Evolutionary conservation across 2,329 filamentous ascomycete species (phyloP).

Genomic region (Sporothrix globosa): DNA sequence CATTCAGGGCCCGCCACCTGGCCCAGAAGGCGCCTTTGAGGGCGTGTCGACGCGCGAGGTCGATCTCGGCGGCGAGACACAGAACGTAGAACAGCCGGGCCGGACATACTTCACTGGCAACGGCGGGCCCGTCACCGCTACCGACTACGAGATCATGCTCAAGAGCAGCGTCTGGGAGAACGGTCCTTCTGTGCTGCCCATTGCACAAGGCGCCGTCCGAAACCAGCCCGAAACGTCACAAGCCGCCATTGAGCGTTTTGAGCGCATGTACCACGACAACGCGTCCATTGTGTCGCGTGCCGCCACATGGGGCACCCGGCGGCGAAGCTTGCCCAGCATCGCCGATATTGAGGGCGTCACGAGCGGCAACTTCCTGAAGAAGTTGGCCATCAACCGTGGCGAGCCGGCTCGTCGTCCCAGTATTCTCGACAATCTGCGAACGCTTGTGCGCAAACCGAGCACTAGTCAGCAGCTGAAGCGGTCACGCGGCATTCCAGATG

Average conservation of each 20-base stretch:
- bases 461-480: conserved; percentile 52
- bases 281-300: conserved; percentile 64
- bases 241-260: conserved; percentile 57
- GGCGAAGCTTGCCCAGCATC: conserved; percentile 64
- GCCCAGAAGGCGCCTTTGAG: conserved; percentile 39
- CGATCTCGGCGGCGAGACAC: conserved; percentile 51
- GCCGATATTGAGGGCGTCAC: conserved; percentile 62
- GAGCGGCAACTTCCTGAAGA: conserved; percentile 66
- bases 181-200: conserved; percentile 52
- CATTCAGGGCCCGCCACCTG: not conserved
- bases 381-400: conserved; percentile 58
- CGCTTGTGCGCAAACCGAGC: conserved; percentile 56
- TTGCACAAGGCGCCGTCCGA: conserved; percentile 44
- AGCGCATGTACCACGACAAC: conserved; percentile 57
- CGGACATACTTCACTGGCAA: conserved; percentile 54
- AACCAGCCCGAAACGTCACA: conserved; percentile 56
- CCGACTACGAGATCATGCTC: conserved; percentile 56
- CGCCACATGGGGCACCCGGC: conserved; percentile 71
- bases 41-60: conserved; percentile 50
- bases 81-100: conserved; percentile 54
- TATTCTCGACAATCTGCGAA: conserved; percentile 57
- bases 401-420: conserved; percentile 53
- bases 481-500: conserved; percentile 47
- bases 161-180: conserved; percentile 55
- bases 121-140: conserved; percentile 49